These are phyloP conservation scores for Aspergillus floridensis DNA, from an alignment of 2,329 filamentous ascomycete genomes.

Conservation along the genomic window DNA sequence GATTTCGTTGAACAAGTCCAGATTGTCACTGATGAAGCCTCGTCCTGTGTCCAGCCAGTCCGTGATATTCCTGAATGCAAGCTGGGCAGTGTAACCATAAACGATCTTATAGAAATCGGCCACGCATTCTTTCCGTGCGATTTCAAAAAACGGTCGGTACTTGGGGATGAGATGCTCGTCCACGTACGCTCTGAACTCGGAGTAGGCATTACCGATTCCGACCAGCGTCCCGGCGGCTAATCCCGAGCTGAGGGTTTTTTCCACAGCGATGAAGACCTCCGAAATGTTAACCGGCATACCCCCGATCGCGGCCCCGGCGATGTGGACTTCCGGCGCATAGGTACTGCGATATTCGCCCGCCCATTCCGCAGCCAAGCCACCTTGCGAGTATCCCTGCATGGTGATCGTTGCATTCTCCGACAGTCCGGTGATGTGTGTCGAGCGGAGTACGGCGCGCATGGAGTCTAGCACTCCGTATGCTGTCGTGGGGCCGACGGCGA, in stretches of 20 bases:
- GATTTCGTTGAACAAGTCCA: not conserved
- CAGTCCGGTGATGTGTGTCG: not conserved
- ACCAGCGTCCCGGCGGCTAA: not conserved
- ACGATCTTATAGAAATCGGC: not conserved
- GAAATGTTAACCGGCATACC: not conserved
- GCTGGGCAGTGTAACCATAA: not conserved
- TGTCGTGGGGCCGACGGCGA: not conserved
- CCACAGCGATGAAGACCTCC: not conserved
- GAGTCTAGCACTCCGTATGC: not conserved
- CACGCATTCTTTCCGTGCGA: not conserved
- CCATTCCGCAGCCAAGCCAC: not conserved
- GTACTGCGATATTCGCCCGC: not conserved
- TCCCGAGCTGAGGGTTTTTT: not conserved
- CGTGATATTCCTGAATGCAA: not conserved
- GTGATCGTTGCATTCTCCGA: not conserved
- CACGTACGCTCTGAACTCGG: not conserved
- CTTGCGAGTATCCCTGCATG: not conserved
- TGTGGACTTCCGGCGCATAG: slow-evolving; percentile 1
- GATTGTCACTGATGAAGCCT: not conserved
- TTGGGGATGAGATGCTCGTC: not conserved
- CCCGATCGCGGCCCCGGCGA: slow-evolving; percentile 1
- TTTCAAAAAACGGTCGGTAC: not conserved
- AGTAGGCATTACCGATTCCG: not conserved
- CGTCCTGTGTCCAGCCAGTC: not conserved
- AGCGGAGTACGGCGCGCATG: not conserved